Evolutionary conservation across 2,329 filamentous ascomycete genomes (phyloP).

Genomic region (Sarocladiaceae sp.): DNA sequence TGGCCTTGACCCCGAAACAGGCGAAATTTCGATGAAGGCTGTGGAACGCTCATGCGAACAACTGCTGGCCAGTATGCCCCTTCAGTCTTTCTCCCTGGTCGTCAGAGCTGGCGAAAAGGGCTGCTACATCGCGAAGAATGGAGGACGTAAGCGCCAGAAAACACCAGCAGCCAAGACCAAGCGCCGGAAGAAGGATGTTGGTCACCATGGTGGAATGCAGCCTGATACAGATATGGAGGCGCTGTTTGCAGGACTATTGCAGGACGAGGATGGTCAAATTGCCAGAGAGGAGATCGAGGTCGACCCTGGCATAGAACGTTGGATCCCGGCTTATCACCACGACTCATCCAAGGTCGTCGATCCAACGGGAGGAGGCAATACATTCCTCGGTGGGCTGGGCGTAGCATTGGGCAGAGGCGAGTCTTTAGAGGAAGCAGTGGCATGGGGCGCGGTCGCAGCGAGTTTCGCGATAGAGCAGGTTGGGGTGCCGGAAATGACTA

Average conservation of each 20-base stretch:
- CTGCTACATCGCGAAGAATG: constrained; percentile 60
- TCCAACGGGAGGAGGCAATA: constrained; percentile 91
- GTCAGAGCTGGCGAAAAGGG: constrained; percentile 69
- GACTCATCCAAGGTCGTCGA: constrained; percentile 63
- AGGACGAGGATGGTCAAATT: constrained; percentile 47
- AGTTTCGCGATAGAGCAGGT: constrained; percentile 95
- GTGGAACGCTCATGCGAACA: constrained; percentile 60
- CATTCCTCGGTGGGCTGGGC: constrained; percentile 65
- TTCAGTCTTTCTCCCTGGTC: constrained; percentile 62
- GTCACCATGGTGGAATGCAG: constrained; percentile 43
- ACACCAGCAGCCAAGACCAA: constrained; percentile 21
- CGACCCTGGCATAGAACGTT: constrained; percentile 62
- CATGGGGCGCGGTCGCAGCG: constrained; percentile 77
- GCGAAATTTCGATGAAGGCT: constrained; percentile 45
- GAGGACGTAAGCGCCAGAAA: constrained; percentile 42
- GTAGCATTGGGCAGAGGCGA: constrained; percentile 57
- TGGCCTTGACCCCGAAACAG: constrained; percentile 50
- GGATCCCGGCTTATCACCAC: constrained; percentile 75
- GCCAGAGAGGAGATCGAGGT: constrained; percentile 56
- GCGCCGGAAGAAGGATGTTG: constrained; percentile 32
- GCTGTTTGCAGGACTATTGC: constrained; percentile 54
- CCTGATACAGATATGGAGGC: constrained; percentile 61
- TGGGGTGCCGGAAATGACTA: constrained; percentile 64
- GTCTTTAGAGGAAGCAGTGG: constrained; percentile 63
- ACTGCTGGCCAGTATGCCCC: constrained; percentile 59